Evolutionary conservation across 352 stramenopile genomes (phyloP).

Genomic region (Pythium insidiosum): DNA sequence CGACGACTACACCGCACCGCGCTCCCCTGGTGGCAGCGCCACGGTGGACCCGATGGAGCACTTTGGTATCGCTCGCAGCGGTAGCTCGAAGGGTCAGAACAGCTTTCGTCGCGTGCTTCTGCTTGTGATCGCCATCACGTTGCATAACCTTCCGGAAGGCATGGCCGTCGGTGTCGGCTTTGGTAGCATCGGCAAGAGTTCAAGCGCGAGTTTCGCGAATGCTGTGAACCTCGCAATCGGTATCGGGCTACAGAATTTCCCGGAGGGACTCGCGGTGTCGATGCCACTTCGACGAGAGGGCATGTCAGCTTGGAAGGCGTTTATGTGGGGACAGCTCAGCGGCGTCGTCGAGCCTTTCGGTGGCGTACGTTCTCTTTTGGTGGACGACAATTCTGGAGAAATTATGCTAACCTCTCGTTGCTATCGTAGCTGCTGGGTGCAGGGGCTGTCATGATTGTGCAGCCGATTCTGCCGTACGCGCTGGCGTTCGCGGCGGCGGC

Average conservation of each 20-base stretch:
- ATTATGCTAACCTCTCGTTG: conserved; percentile 1
- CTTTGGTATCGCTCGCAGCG: conserved; percentile 16
- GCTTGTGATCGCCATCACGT: conserved; percentile 85
- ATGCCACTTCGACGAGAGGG: conserved; percentile 82
- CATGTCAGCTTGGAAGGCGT: conserved; percentile 73
- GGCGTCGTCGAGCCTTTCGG: conserved; percentile 85
- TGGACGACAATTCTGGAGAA: not conserved
- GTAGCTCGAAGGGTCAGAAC: conserved; percentile 4
- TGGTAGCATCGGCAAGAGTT: conserved; percentile 67
- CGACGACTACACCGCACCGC: conserved; percentile 25
- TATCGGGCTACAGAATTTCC: conserved; percentile 88
- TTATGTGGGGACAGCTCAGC: conserved; percentile 88
- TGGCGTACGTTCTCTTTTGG: conserved; percentile 39
- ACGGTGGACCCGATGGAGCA: conserved; percentile 19
- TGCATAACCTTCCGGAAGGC: conserved; percentile 88
- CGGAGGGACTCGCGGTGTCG: conserved; percentile 83
- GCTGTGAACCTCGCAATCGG: conserved; percentile 83
- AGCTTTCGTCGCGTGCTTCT: conserved; percentile 78
- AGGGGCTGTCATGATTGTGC: conserved; percentile 74
- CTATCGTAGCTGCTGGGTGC: conserved; percentile 69
- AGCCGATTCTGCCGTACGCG: conserved; percentile 86
- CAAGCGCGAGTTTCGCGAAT: conserved; percentile 64
- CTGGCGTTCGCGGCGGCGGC: conserved; percentile 86
- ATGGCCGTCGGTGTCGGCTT: conserved; percentile 89
- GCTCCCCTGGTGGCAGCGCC: not conserved